A percentile compares a stretch with the other conserved stretches of the same genome.
Evolutionary conservation across 164 flowering plant species (phyloP).

Genomic region (Sedum album): DNA sequence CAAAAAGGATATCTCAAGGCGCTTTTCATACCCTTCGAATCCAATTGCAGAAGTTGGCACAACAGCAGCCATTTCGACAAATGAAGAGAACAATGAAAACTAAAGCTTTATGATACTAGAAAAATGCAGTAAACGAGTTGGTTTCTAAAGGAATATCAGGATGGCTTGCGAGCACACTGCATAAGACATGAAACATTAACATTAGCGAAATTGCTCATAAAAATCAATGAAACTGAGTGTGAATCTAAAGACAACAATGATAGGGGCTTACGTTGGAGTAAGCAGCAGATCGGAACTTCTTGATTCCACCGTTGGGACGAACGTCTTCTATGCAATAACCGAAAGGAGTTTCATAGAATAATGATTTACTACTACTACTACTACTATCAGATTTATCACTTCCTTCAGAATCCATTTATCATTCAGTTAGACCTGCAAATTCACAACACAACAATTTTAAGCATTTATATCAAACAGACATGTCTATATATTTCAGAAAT

Average conservation of each 20-base stretch:
- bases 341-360: slow-evolving; percentile 55
- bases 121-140: slow-evolving; percentile 1
- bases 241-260: background rate
- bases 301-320: slow-evolving; percentile 58
- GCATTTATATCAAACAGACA: background rate
- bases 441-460: background rate
- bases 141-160: slow-evolving; percentile 39
- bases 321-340: slow-evolving; percentile 71
- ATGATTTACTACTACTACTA: slow-evolving; percentile 23
- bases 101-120: background rate
- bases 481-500: background rate
- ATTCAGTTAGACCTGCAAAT: slow-evolving; percentile 25
- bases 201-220: background rate
- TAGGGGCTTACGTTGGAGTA: slow-evolving; percentile 50
- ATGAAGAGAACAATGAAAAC: background rate
- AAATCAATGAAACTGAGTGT: no score
- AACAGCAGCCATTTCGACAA: slow-evolving; percentile 32
- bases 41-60: slow-evolving; percentile 56
- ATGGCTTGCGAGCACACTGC: slow-evolving; percentile 87
- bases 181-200: slow-evolving; percentile 11
- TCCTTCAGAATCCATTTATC: slow-evolving; percentile 60
- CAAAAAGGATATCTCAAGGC: slow-evolving; percentile 69
- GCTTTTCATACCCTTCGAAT: slow-evolving; percentile 84
- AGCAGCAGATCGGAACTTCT: slow-evolving; percentile 67
- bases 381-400: slow-evolving; percentile 52